Percentiles rank a stretch among this genome's conserved stretches.
These are phyloP conservation scores for Mycena sp. DNA, from an alignment of 1,284 basidiomycete genomes.

Conservation along the genomic window DNA sequence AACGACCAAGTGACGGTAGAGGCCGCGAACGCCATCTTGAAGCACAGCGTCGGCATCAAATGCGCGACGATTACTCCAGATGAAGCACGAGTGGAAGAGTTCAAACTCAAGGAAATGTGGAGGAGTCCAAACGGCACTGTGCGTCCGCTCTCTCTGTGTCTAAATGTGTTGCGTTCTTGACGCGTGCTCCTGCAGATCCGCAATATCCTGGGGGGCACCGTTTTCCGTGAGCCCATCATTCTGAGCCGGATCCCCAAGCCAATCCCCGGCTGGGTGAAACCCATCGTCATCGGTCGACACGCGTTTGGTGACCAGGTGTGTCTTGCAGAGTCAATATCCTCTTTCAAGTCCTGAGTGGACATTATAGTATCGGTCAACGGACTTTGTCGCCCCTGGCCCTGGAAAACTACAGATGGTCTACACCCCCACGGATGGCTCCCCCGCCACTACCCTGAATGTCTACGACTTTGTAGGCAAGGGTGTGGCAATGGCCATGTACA, in stretches of 20 bases:
- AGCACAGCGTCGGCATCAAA: slow-evolving; percentile 93
- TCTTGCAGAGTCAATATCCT: slow-evolving; percentile 36
- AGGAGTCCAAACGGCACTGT: slow-evolving; percentile 94
- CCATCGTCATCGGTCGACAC: slow-evolving; percentile 97
- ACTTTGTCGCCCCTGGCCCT: slow-evolving; percentile 87
- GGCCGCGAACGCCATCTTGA: slow-evolving; percentile 90
- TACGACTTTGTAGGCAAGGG: slow-evolving; percentile 92
- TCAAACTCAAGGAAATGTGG: slow-evolving; percentile 99
- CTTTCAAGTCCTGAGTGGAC: slow-evolving; percentile 56
- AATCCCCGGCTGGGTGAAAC: slow-evolving; percentile 96
- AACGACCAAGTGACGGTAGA: slow-evolving; percentile 95
- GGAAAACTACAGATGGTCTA: slow-evolving; percentile 93
- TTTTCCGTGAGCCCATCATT: slow-evolving; percentile 99
- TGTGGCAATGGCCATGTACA: slow-evolving; percentile 95
- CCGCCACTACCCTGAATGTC: slow-evolving; percentile 77
- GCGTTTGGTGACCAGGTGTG: slow-evolving; percentile 94
- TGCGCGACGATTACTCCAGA: slow-evolving; percentile 99
- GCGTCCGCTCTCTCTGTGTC: slow-evolving; percentile 48
- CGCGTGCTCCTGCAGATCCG: slow-evolving; percentile 86
- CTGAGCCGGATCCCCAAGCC: slow-evolving; percentile 91
- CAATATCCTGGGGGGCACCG: slow-evolving; percentile 97
- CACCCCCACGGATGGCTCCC: slow-evolving; percentile 78
- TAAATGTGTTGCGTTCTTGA: slow-evolving; percentile 50
- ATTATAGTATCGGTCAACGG: slow-evolving; percentile 86
- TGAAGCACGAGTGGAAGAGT: slow-evolving; percentile 93